Evolutionary conservation across 306 rosid genomes (phyloP).

Genomic region (Albizia julibrissin): DNA sequence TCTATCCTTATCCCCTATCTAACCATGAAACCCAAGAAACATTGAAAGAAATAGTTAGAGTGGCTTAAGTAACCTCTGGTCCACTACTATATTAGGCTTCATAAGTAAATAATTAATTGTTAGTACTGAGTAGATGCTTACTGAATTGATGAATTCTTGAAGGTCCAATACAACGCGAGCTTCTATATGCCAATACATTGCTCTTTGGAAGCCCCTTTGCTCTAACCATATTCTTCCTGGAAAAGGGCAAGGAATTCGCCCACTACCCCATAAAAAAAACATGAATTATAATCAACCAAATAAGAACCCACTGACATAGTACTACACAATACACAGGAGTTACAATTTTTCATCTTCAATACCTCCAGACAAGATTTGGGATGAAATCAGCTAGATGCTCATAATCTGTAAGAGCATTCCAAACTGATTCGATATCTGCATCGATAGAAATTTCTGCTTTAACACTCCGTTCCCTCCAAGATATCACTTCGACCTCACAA

Average conservation of each 20-base stretch:
- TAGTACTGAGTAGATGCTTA: slow-evolving; percentile 40
- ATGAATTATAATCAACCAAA: background rate
- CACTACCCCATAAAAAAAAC: slow-evolving; percentile 41
- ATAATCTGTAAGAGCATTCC: slow-evolving; percentile 91
- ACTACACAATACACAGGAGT: background rate
- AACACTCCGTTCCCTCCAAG: slow-evolving; percentile 86
- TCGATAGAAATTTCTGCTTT: slow-evolving; percentile 58
- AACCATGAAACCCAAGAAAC: background rate
- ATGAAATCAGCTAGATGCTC: slow-evolving; percentile 88
- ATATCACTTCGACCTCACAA: slow-evolving; percentile 79
- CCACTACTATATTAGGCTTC: background rate
- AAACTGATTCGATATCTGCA: slow-evolving; percentile 70
- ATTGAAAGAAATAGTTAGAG: background rate
- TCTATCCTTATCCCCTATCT: background rate
- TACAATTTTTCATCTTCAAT: background rate
- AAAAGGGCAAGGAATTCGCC: slow-evolving; percentile 84
- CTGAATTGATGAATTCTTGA: slow-evolving; percentile 68
- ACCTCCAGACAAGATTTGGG: slow-evolving; percentile 94
- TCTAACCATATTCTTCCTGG: slow-evolving; percentile 92
- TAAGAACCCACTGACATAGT: background rate
- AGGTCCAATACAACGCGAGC: slow-evolving; percentile 98
- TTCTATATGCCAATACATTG: slow-evolving; percentile 97
- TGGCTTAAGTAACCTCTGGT: background rate
- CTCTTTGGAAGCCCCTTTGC: slow-evolving; percentile 92
- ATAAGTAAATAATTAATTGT: background rate